Percentiles rank a stretch among this genome's conserved stretches.
Conservation (phyloP, 2,329 filamentous ascomycete genomes). For the Stagonosporopsis vannaccii region DNA sequence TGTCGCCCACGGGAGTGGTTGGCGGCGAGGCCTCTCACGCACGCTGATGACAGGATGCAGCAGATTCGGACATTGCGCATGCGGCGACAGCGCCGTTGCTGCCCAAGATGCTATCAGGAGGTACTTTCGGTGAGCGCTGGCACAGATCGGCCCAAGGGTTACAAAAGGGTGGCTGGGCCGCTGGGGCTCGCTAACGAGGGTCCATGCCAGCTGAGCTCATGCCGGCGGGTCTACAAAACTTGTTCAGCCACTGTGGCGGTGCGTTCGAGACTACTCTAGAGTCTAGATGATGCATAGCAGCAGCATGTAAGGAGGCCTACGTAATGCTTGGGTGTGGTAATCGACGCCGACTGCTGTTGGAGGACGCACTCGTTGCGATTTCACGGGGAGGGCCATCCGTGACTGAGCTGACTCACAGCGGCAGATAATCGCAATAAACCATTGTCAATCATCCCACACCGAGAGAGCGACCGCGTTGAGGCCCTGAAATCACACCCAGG, state of each 20-base stretch:
- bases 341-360: no score
- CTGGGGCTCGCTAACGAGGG: slow-evolving; percentile 2
- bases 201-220: slow-evolving; percentile 14
- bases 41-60: slow-evolving; percentile 36
- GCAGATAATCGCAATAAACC: slow-evolving; percentile 1
- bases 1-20: slow-evolving; percentile 41
- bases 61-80: slow-evolving; percentile 5
- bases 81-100: slow-evolving; percentile 7
- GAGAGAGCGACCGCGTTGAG: slow-evolving; percentile 5
- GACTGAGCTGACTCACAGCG: slow-evolving; percentile 2
- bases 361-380: neutral
- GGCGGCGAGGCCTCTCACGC: slow-evolving; percentile 28
- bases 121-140: slow-evolving; percentile 19
- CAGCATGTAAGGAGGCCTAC: neutral
- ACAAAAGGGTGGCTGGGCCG: slow-evolving; percentile 14
- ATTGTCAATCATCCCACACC: neutral
- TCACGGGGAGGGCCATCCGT: no score
- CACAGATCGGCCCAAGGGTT: slow-evolving; percentile 17
- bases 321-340: neutral
- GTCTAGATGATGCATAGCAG: neutral
- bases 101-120: slow-evolving; percentile 12
- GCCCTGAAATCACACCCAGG: neutral
- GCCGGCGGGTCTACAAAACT: slow-evolving; percentile 11
- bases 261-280: slow-evolving; percentile 8
- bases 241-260: slow-evolving; percentile 21